Conservation (phyloP, 2,329 filamentous ascomycete species). For the Thelonectria rubi region DNA sequence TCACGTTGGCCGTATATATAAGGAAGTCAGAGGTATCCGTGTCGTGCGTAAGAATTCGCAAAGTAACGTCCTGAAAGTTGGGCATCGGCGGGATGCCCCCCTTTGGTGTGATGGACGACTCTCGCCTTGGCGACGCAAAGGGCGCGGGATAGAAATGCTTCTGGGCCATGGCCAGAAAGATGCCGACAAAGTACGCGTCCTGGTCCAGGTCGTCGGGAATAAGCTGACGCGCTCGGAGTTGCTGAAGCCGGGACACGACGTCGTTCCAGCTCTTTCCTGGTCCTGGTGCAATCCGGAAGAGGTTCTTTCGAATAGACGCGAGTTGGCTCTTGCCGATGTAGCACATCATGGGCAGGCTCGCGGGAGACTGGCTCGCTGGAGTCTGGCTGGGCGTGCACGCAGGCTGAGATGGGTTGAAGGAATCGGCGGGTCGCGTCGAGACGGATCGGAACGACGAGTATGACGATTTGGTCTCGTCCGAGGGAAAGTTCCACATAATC, state of each 20-base stretch:
- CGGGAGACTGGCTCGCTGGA: slow-evolving; percentile 31
- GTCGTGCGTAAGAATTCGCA: slow-evolving; percentile 62
- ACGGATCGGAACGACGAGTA: slow-evolving; percentile 49
- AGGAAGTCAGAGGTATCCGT: slow-evolving; percentile 59
- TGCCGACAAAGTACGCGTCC: slow-evolving; percentile 61
- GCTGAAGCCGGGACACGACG: slow-evolving; percentile 59
- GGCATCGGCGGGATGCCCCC: slow-evolving; percentile 38
- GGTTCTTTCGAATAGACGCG: slow-evolving; percentile 54
- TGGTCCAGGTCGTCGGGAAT: slow-evolving; percentile 59
- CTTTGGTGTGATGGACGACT: slow-evolving; percentile 40
- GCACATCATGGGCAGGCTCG: slow-evolving; percentile 49
- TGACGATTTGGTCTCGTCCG: slow-evolving; percentile 37
- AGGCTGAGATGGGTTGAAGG: slow-evolving; percentile 39
- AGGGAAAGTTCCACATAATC: slow-evolving; percentile 58
- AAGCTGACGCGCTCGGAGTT: slow-evolving; percentile 57
- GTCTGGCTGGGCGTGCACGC: slow-evolving; percentile 35
- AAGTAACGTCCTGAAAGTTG: slow-evolving; percentile 57
- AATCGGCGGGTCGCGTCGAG: slow-evolving; percentile 48
- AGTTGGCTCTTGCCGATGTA: slow-evolving; percentile 61
- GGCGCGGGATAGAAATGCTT: slow-evolving; percentile 57
- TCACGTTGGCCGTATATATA: slow-evolving; percentile 61
- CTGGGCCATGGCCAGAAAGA: slow-evolving; percentile 67
- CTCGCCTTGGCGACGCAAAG: slow-evolving; percentile 32
- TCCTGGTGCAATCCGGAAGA: slow-evolving; percentile 56
- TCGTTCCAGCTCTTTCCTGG: slow-evolving; percentile 54